phyloP scores from a whole-genome alignment of 2,329 filamentous ascomycete genomes.

The Dryadomyces quercivorus region DNA sequence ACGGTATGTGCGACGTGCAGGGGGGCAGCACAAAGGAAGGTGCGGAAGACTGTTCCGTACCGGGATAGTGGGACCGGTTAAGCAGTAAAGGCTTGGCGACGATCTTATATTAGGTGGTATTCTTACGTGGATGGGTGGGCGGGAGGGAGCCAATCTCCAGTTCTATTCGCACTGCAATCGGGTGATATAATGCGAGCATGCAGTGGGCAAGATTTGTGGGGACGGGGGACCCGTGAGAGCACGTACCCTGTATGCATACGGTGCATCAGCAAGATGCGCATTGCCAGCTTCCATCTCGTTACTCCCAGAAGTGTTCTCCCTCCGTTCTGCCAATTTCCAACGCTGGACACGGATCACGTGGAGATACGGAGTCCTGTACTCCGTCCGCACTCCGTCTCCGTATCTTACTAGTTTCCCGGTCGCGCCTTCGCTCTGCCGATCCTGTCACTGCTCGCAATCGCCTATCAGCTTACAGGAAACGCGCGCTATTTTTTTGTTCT shows the following conservation, averaged over 20 bases:
- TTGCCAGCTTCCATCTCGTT: too few relatives aligned
- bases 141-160: background rate
- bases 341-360: background rate
- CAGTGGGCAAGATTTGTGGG: too few relatives aligned
- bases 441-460: too few relatives aligned
- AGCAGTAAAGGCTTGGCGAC: background rate
- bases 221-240: too few relatives aligned
- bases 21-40: background rate
- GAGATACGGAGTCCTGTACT: background rate
- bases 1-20: background rate
- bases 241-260: too few relatives aligned
- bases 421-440: background rate
- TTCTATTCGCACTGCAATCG: background rate
- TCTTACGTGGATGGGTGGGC: background rate
- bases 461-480: too few relatives aligned
- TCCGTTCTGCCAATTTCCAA: background rate
- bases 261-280: too few relatives aligned
- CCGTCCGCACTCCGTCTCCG: too few relatives aligned
- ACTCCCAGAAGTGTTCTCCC: background rate
- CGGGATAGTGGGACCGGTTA: background rate
- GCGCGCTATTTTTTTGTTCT: too few relatives aligned
- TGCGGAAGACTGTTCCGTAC: background rate
- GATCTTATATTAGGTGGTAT: background rate
- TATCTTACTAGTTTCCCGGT: background rate
- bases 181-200: too few relatives aligned